Evolutionary conservation across 768 basidiomycete genomes (phyloP), one percentile per base, ranked within the genome.

Genomic region (Hemileccinum rubropunctum): DNA sequence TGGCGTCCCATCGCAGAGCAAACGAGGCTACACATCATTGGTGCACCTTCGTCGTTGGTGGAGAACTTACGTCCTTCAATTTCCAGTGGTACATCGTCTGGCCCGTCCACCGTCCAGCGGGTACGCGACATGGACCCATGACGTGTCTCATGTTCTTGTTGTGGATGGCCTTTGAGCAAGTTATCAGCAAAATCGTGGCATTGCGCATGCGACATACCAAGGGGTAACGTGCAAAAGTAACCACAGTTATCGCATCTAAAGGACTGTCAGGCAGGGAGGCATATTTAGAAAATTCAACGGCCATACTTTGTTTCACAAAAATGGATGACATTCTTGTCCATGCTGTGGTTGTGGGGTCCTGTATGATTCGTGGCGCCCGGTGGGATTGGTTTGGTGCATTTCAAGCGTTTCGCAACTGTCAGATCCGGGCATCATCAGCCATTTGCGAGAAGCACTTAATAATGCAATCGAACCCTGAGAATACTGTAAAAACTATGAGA

Each of bases 91-190:
- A 69, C 71, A 15, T 73, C 79, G 8, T 81, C 76, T 1, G 74
- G 73, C 1, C 76, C 78, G 45, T 83, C 80, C 4, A 83, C 59
- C 1, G 76, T 69, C 84, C 84, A 85, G 36, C 71, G 70, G 0
- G 79, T 77, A 48, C 67, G 72, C 0, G 80, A 77, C 82, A 84
- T 84, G 1, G 80, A 82, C 6, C 83, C 84, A 49, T 85, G 83
- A 14, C 71, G 72, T 0, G 83, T 85, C 38, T 83, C 81, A 34
- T 85, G 83, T 39, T 81, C 79, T 53, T 76, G 72, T 49, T 84
- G 81, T 1, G 78, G 48, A 49, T 85, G 83, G 0, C 78, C 83
- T 84, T 37, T 18, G 7, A 42, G 10, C 3, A 7, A 14, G 14
- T 17, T 1, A 2, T 60, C 8, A 60, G 20, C 32, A 42, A 4